Conservation (phyloP, 2,329 filamentous ascomycete genomes). For the Sporothrix euskadiensis region DNA sequence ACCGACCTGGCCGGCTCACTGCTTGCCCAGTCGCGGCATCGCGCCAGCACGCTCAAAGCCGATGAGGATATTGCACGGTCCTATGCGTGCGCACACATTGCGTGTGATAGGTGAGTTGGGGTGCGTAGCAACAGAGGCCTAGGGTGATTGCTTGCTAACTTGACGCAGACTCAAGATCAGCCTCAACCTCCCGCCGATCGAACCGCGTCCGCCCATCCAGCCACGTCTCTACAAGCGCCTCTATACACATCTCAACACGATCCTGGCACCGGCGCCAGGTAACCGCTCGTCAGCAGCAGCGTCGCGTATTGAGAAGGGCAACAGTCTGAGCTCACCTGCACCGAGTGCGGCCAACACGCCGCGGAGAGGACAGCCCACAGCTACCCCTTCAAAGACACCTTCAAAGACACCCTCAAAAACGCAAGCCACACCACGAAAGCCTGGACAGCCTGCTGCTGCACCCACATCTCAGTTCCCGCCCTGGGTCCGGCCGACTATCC, state of each 20-base stretch:
- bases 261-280: constrained; percentile 49
- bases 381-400: constrained; percentile 30
- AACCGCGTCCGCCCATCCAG: constrained; percentile 73
- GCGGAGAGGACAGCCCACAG: constrained; percentile 1
- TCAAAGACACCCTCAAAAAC: background rate
- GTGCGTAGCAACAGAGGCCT: background rate
- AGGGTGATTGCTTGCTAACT: background rate
- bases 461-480: constrained; percentile 39
- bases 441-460: constrained; percentile 2
- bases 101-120: constrained; percentile 70
- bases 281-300: constrained; percentile 41
- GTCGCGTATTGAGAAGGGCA: constrained; percentile 29
- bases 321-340: constrained; percentile 38
- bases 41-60: constrained; percentile 73
- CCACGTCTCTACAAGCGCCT: constrained; percentile 82
- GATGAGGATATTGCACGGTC: constrained; percentile 85
- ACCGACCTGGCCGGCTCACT: constrained; percentile 70
- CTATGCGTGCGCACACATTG: constrained; percentile 84
- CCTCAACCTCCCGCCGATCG: constrained; percentile 74
- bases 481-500: constrained; percentile 71
- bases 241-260: constrained; percentile 75
- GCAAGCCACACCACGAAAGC: constrained; percentile 40
- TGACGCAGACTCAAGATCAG: constrained; percentile 66
- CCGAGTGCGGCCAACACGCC: background rate
- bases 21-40: constrained; percentile 76